phyloP scores from a whole-genome alignment of 352 stramenopile genomes.

The Lagenidium sp. region DNA sequence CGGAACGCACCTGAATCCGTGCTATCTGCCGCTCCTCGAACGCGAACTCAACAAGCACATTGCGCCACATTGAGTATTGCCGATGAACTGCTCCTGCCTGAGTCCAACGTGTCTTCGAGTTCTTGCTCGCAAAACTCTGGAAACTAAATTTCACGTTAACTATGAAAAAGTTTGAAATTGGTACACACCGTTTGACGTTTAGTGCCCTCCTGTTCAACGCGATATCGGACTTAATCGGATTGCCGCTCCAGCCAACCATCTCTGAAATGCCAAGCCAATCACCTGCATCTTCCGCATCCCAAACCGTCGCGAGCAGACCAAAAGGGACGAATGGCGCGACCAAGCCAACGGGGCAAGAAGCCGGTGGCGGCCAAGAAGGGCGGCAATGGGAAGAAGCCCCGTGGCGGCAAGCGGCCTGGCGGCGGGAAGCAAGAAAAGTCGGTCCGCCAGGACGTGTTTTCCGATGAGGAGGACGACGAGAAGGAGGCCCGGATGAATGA shows the following conservation, averaged over 20 bases:
- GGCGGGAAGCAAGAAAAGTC: constrained; percentile 9
- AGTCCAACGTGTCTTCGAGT: no score
- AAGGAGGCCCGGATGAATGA: constrained; percentile 53
- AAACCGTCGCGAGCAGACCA: no score
- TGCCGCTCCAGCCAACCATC: no score
- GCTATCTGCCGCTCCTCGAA: constrained; percentile 47
- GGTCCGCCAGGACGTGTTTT: constrained; percentile 57
- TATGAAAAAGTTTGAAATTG: no score
- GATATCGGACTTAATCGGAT: no score
- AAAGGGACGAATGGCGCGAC: constrained; percentile 1
- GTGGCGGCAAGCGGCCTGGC: constrained; percentile 5
- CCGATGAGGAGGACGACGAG: constrained; percentile 59
- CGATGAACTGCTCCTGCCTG: not conserved
- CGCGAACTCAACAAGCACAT: constrained; percentile 10
- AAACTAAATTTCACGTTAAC: no score
- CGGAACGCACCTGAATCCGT: constrained; percentile 80
- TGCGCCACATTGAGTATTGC: not conserved
- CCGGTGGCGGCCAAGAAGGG: not conserved
- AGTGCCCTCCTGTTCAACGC: no score
- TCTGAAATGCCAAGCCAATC: no score
- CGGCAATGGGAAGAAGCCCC: constrained; percentile 14
- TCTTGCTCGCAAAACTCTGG: not conserved
- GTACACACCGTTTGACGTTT: no score
- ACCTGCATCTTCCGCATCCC: no score
- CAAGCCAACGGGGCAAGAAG: constrained; percentile 12